Conservation (phyloP, 805 yeast species). For the Ogataea haglerorum region DNA sequence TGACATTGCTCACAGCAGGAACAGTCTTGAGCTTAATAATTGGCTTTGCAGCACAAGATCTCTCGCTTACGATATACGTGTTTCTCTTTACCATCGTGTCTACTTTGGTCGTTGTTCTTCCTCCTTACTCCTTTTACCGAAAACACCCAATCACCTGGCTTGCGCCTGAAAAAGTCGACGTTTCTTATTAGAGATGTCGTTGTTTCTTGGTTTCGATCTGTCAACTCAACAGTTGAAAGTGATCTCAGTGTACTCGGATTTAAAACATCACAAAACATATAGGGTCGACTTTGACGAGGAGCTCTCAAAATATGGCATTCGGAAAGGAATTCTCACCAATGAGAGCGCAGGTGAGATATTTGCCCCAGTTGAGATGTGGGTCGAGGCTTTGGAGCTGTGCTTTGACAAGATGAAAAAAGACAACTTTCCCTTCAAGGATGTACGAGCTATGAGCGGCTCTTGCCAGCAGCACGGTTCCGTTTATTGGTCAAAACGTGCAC, state of each 20-base stretch:
- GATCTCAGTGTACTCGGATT: constrained; percentile 53
- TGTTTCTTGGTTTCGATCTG: constrained; percentile 74
- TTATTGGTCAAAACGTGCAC: constrained; percentile 61
- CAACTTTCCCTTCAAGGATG: constrained; percentile 54
- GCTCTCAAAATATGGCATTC: constrained; percentile 56
- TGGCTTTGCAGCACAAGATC: constrained; percentile 48
- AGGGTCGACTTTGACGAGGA: constrained; percentile 71
- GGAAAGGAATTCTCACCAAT: constrained; percentile 65
- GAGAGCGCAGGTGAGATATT: constrained; percentile 56
- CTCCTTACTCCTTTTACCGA: constrained; percentile 58
- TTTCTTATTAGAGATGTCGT: constrained; percentile 22
- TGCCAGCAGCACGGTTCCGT: constrained; percentile 94
- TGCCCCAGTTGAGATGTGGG: constrained; percentile 88
- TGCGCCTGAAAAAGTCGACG: constrained; percentile 9
- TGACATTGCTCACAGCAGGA: constrained; percentile 28
- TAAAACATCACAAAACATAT: constrained; percentile 54
- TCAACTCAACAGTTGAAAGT: constrained; percentile 88
- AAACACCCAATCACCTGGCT: constrained; percentile 50
- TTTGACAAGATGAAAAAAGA: constrained; percentile 49
- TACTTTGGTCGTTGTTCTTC: constrained; percentile 42
- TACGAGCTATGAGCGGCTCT: constrained; percentile 74
- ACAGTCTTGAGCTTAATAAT: constrained; percentile 40
- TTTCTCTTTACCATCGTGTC: constrained; percentile 37
- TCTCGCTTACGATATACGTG: constrained; percentile 36
- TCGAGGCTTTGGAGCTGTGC: constrained; percentile 72